These are phyloP conservation scores for Aristolochia californica DNA, from an alignment of 164 flowering plant genomes.

Conservation along the genomic window DNA sequence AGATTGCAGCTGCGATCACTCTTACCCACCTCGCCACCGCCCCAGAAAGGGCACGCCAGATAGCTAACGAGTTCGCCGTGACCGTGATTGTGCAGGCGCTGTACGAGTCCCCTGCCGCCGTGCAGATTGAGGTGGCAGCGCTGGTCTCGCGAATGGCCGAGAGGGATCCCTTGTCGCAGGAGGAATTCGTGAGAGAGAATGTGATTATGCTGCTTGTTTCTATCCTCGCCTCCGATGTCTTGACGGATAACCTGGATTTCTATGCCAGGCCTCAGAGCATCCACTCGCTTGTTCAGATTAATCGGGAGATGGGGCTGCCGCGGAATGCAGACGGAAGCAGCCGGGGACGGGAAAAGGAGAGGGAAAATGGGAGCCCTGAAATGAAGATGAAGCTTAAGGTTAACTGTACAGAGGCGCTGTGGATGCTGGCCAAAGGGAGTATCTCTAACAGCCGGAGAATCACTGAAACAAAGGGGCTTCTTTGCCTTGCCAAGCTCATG, in stretches of 20 bases:
- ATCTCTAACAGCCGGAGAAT: slow-evolving; percentile 51
- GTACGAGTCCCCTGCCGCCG: slow-evolving; percentile 36
- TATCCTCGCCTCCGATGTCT: slow-evolving; percentile 31
- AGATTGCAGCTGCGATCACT: slow-evolving; percentile 51
- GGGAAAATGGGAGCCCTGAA: slow-evolving; percentile 45
- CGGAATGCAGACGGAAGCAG: slow-evolving; percentile 16
- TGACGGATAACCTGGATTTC: slow-evolving; percentile 25
- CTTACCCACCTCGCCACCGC: slow-evolving; percentile 35
- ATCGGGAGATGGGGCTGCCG: slow-evolving; percentile 29
- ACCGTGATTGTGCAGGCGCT: slow-evolving; percentile 41
- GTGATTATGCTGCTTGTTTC: slow-evolving; percentile 50
- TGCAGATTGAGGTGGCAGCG: slow-evolving; percentile 44
- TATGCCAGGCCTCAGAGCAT: slow-evolving; percentile 24
- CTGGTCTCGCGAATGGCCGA: slow-evolving; percentile 59
- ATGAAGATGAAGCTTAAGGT: slow-evolving; percentile 44
- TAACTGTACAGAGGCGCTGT: slow-evolving; percentile 56
- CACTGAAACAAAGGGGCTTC: slow-evolving; percentile 66
- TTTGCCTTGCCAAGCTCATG: slow-evolving; percentile 58
- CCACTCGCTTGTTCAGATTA: slow-evolving; percentile 52
- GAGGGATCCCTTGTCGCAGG: slow-evolving; percentile 29
- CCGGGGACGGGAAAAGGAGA: slow-evolving; percentile 27
- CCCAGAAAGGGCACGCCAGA: slow-evolving; percentile 25
- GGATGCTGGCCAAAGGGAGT: slow-evolving; percentile 55
- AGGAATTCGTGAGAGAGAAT: slow-evolving; percentile 60
- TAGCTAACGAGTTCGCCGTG: slow-evolving; percentile 31